Base-by-base conservation (phyloP, 495 filamentous ascomycete species). In the Usnea hakonensis region DNA sequence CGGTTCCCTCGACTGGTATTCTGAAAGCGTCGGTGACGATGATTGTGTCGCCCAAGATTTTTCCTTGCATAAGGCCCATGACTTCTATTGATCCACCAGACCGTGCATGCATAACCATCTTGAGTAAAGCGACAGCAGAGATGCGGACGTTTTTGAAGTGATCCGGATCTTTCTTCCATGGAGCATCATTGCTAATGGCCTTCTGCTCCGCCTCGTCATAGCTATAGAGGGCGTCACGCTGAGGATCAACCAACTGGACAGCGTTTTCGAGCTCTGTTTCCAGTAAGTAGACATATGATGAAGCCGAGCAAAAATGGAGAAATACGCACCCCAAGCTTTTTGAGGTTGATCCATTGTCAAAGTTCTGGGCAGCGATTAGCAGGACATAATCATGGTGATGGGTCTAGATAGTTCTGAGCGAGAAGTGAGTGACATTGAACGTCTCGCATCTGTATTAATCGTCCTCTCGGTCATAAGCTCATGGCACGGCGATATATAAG, bases 21-120 rank as follows among this genome's bases (percentile, higher is more conserved):
- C 91, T 85, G 74, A 96, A 94, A 19, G 91, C 90, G 71, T 99
- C 95, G 5, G 91, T 97, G 16, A 99, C 88, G 53, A 99, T 85
- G 69, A 99, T 87, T 5, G 90, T 90, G 60, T 86, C 80, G 56
- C 89, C 83, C 52, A 86, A 81, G 37, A 96, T 89, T 70, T 95
- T 94, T 43, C 95, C 95, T 75, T 96, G 90, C 95, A 99, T 97
- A 68, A 99, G 75, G 53, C 95, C 95, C 95, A 99, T 99, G 50
- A 99, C 82, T 74, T 99, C 95, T 61, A 97, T 80, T 2, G 85
- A 85, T 21, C 94, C 93, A 55, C 95, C 95, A 0, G 89, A 90
- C 26, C 95, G 88, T 2, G 95, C 95, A 73, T 99, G 95, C 90
- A 96, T 97, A 61, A 95, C 90, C 95, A 99, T 99, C 77, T 99